phyloP scores from a whole-genome alignment of 805 yeast genomes.

The Candida palmyrensis region DNA sequence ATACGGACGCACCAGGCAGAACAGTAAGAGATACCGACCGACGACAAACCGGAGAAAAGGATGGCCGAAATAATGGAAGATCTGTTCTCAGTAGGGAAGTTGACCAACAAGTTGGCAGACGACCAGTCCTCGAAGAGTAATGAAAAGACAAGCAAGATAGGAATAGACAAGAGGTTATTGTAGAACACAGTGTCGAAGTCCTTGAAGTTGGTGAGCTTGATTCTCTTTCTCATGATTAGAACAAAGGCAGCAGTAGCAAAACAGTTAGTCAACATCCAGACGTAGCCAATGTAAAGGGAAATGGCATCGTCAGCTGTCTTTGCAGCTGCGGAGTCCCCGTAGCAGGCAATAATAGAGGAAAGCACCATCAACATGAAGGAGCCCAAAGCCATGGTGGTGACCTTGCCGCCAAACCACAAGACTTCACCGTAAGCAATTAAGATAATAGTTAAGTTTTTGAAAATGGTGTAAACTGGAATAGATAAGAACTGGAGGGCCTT shows the following conservation, averaged over 20 bases:
- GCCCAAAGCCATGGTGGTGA: constrained; percentile 82
- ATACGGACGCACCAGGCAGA: constrained; percentile 99
- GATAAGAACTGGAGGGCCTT: constrained; percentile 89
- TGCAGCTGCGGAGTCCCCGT: constrained; percentile 63
- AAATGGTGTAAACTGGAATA: constrained; percentile 95
- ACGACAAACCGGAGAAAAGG: constrained; percentile 88
- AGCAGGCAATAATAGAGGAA: constrained; percentile 92
- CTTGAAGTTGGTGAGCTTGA: constrained; percentile 92
- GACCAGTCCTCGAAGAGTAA: constrained; percentile 92
- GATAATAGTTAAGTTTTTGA: constrained; percentile 95
- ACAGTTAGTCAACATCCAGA: constrained; percentile 97
- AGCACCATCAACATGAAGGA: constrained; percentile 90
- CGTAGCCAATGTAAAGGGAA: constrained; percentile 66
- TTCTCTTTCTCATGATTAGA: constrained; percentile 93
- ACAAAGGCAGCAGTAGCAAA: constrained; percentile 91
- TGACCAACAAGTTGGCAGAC: constrained; percentile 60
- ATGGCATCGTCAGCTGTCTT: constrained; percentile 34
- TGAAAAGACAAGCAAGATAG: constrained; percentile 75
- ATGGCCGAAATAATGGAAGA: constrained; percentile 69
- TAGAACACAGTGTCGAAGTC: constrained; percentile 98
- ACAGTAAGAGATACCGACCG: constrained; percentile 97
- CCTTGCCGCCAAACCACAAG: constrained; percentile 91
- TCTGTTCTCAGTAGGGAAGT: constrained; percentile 75
- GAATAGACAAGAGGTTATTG: constrained; percentile 91
- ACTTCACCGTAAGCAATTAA: constrained; percentile 98